These are phyloP conservation scores for Verticillium longisporum DNA, from an alignment of 2,329 filamentous ascomycete genomes.

Conservation along the genomic window DNA sequence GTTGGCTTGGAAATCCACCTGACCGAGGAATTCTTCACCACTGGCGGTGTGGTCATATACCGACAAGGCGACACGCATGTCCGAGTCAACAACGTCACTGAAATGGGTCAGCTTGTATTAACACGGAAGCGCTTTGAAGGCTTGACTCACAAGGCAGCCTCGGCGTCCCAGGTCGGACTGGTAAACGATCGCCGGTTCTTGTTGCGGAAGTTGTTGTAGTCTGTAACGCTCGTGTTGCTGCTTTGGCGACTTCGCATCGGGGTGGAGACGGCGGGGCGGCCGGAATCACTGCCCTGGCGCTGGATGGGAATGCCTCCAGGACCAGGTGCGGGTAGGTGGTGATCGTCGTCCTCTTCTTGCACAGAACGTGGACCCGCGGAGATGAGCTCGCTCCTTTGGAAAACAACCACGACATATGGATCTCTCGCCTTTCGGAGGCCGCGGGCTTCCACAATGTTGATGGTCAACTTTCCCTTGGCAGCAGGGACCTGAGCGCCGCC, in stretches of 20 bases:
- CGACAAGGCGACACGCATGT: slow-evolving; percentile 86
- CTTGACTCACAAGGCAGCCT: slow-evolving; percentile 81
- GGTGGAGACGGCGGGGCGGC: slow-evolving; percentile 80
- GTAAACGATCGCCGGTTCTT: slow-evolving; percentile 57
- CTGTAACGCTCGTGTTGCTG: slow-evolving; percentile 81
- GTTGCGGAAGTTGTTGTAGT: slow-evolving; percentile 54
- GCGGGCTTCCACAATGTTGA: slow-evolving; percentile 81
- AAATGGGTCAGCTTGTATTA: background rate
- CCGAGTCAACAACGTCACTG: slow-evolving; percentile 88
- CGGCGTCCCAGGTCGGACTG: slow-evolving; percentile 91
- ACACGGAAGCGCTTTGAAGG: background rate
- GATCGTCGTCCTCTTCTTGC: slow-evolving; percentile 55
- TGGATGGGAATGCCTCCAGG: slow-evolving; percentile 54
- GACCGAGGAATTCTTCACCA: slow-evolving; percentile 89
- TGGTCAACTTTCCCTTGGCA: slow-evolving; percentile 79
- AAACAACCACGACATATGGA: slow-evolving; percentile 93
- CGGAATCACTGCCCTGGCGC: slow-evolving; percentile 72
- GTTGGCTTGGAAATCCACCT: slow-evolving; percentile 71
- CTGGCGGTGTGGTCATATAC: slow-evolving; percentile 79
- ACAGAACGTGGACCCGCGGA: slow-evolving; percentile 70
- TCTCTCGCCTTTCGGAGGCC: slow-evolving; percentile 76
- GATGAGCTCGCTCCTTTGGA: slow-evolving; percentile 94
- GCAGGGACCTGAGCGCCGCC: slow-evolving; percentile 57
- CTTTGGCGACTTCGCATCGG: slow-evolving; percentile 96
- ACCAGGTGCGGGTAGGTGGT: slow-evolving; percentile 33